These are phyloP conservation scores for Fraxinus excelsior DNA, from an alignment of 257 asterid species.

Conservation along the genomic window DNA sequence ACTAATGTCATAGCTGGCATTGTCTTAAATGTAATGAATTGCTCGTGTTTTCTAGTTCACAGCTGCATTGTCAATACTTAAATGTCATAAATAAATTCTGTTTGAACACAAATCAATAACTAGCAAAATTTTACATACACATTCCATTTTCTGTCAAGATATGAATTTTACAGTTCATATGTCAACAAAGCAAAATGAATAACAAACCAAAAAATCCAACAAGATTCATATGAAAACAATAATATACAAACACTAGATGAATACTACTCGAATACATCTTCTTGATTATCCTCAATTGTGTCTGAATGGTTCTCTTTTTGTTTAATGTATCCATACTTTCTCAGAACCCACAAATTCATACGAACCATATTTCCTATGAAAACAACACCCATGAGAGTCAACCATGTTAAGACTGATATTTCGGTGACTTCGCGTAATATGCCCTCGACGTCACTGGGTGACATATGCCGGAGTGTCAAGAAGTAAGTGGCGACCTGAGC, in stretches of 20 bases:
- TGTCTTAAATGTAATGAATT: no score
- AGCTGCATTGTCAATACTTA: no score
- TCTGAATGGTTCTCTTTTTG: constrained; percentile 19
- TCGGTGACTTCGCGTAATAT: constrained; percentile 31
- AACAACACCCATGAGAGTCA: constrained; percentile 40
- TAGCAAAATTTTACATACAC: no score
- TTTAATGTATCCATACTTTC: constrained; percentile 39
- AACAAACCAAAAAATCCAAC: background rate
- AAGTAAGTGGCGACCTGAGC: constrained; percentile 43
- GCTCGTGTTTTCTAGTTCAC: no score
- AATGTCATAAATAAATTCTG: no score
- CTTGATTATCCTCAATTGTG: constrained; percentile 15
- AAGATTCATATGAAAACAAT: background rate
- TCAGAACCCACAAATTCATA: constrained; percentile 47
- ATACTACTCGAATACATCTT: constrained; percentile 12
- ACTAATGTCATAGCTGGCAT: no score
- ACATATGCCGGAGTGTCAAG: constrained; percentile 33
- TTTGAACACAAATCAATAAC: no score
- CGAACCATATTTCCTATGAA: constrained; percentile 39
- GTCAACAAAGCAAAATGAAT: no score
- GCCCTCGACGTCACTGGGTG: constrained; percentile 24
- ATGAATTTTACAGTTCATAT: no score
- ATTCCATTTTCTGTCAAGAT: no score
- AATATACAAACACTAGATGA: background rate
- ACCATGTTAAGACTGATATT: constrained; percentile 42